phyloP scores from a whole-genome alignment of 2,329 filamentous ascomycete genomes.

The Penicillium sp. region DNA sequence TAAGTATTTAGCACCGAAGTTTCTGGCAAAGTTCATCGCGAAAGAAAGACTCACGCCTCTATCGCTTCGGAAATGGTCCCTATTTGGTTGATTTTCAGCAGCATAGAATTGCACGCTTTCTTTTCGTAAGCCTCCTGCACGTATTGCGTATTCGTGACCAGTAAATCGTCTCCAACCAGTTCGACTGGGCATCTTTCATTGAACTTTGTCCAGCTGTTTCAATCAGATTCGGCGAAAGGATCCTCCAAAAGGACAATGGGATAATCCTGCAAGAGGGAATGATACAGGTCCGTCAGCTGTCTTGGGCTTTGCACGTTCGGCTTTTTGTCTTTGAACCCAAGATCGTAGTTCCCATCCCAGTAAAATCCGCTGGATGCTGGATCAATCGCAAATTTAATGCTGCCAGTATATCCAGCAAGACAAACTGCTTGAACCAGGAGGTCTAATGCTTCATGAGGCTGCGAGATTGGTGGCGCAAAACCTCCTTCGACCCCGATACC shows the following conservation, averaged over 20 bases:
- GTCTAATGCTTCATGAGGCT: background rate
- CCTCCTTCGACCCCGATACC: background rate
- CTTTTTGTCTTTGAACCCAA: background rate
- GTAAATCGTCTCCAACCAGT: background rate
- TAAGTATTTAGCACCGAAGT: background rate
- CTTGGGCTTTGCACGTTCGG: background rate
- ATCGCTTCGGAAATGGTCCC: background rate
- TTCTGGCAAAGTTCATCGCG: too few species aligned
- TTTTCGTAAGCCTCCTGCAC: background rate
- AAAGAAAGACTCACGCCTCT: background rate
- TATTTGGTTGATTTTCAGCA: background rate
- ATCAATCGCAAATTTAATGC: background rate
- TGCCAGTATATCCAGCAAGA: background rate
- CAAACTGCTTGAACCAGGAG: background rate
- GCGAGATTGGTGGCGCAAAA: background rate
- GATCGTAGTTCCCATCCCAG: background rate
- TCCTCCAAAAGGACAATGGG: background rate
- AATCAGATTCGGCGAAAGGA: background rate
- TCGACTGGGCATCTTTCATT: background rate
- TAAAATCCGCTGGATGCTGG: background rate
- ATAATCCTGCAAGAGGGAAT: background rate
- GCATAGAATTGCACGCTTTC: background rate
- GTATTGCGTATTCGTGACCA: background rate
- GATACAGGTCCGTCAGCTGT: background rate
- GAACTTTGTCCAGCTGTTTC: background rate